Conservation (phyloP, 2,329 filamentous ascomycete genomes). For the Fusarium zealandicum region DNA sequence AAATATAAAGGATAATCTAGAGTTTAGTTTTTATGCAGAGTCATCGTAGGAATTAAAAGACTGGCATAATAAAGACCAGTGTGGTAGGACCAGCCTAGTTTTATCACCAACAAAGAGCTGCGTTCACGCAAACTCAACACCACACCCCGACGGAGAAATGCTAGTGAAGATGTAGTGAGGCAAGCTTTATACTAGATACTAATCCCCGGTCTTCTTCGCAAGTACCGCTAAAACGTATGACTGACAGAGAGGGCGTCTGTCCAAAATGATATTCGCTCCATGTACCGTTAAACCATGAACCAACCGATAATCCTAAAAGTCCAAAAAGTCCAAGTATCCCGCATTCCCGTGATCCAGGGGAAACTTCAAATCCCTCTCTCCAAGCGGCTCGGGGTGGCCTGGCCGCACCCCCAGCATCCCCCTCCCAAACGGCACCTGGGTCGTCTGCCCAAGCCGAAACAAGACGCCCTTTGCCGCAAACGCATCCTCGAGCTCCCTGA, state of each 20-base stretch:
- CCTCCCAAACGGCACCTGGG: slow-evolving; percentile 38
- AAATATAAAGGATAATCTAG: too few species aligned
- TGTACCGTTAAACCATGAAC: slow-evolving; percentile 2
- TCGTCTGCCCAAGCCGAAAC: slow-evolving; percentile 36
- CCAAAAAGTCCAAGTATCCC: slow-evolving; percentile 23
- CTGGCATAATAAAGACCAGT: too few species aligned
- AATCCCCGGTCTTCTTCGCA: too few species aligned
- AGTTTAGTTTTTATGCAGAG: too few species aligned
- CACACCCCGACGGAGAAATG: too few species aligned
- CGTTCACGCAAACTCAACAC: too few species aligned
- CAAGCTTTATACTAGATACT: too few species aligned
- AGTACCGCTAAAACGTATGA: too few species aligned
- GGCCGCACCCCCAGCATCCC: slow-evolving; percentile 40
- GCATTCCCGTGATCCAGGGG: slow-evolving; percentile 25
- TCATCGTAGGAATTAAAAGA: too few species aligned
- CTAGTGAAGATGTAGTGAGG: too few species aligned
- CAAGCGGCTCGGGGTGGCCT: slow-evolving; percentile 28
- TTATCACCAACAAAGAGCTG: too few species aligned
- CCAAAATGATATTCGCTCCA: background rate
- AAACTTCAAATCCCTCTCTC: slow-evolving; percentile 31
- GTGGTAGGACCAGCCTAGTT: too few species aligned
- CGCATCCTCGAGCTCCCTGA: slow-evolving; percentile 27
- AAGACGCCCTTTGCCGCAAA: slow-evolving; percentile 30
- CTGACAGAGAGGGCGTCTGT: background rate
- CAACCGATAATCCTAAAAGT: slow-evolving; percentile 6